A percentile compares a stretch with the other conserved stretches of the same genome.
These are phyloP conservation scores for Gaultheria prostrata DNA, from an alignment of 148 eudicot genomes.

Conservation along the genomic window DNA sequence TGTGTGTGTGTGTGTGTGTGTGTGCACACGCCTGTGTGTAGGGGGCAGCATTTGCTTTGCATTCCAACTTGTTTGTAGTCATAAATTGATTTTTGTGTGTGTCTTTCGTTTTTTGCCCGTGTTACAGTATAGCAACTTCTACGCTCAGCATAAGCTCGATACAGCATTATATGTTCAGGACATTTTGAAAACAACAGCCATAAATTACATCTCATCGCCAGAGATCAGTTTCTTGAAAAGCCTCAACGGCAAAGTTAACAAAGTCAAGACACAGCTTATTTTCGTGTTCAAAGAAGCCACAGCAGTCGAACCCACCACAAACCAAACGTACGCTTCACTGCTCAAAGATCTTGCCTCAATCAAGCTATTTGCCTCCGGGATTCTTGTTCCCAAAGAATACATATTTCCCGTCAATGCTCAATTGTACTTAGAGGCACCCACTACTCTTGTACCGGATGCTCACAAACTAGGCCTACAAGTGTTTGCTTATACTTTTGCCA, in stretches of 20 bases:
- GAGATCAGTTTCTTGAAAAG: constrained; percentile 75
- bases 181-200: constrained; percentile 11
- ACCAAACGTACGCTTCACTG: constrained; percentile 42
- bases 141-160: constrained; percentile 46
- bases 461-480: constrained; percentile 72
- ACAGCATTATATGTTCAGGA: constrained; percentile 34
- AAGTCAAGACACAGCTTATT: constrained; percentile 41
- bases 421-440: constrained; percentile 51
- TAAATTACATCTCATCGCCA: constrained; percentile 76
- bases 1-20: background rate
- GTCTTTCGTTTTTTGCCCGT: background rate
- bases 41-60: background rate
- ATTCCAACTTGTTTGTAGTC: background rate
- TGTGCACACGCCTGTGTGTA: too few relatives aligned
- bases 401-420: constrained; percentile 63
- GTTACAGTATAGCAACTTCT: constrained; percentile 64
- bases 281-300: constrained; percentile 39
- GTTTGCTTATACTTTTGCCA: constrained; percentile 72
- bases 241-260: constrained; percentile 33
- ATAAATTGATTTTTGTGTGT: background rate
- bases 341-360: constrained; percentile 49
- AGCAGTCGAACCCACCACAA: constrained; percentile 70
- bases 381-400: constrained; percentile 74
- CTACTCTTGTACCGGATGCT: constrained; percentile 73
- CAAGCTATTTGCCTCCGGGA: constrained; percentile 68